Conservation (phyloP, 495 filamentous ascomycete genomes). For the Apodospora peruviana region DNA sequence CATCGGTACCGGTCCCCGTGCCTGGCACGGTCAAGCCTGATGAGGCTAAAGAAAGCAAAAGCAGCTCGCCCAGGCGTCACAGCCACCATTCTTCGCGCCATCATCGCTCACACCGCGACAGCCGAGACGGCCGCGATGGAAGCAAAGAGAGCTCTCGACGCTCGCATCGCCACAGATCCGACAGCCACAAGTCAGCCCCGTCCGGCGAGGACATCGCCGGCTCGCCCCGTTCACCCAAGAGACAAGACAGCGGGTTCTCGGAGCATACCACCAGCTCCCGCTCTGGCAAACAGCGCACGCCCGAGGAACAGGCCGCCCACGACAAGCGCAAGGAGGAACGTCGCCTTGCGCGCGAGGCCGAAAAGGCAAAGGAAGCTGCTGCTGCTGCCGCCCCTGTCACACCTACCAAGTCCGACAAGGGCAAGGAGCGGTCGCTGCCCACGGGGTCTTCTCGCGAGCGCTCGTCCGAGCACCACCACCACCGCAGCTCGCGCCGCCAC, state of each 20-base stretch:
- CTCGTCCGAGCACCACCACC: conserved; percentile 22
- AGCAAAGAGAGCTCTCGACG: conserved; percentile 28
- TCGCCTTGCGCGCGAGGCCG: conserved; percentile 18
- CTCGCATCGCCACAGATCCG: conserved; percentile 26
- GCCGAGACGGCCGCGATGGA: conserved; percentile 21
- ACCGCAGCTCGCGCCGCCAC: conserved; percentile 30
- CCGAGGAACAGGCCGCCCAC: conserved; percentile 40
- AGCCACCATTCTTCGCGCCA: conserved; percentile 29
- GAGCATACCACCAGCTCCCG: conserved; percentile 24
- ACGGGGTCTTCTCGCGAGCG: conserved; percentile 7
- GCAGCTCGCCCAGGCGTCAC: conserved; percentile 27
- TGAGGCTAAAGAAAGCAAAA: conserved; percentile 14
- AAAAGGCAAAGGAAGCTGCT: conserved; percentile 16
- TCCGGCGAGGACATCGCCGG: conserved; percentile 21
- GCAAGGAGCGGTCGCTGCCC: conserved; percentile 2
- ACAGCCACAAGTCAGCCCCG: conserved; percentile 27
- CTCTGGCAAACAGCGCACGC: conserved; percentile 29
- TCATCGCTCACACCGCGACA: conserved; percentile 25
- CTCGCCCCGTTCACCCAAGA: conserved; percentile 21
- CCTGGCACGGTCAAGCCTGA: conserved; percentile 23
- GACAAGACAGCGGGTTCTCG: conserved; percentile 29
- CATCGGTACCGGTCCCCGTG: not conserved
- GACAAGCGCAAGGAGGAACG: conserved; percentile 37
- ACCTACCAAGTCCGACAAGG: not conserved
- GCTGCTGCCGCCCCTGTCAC: conserved; percentile 10